A percentile compares a stretch with the other conserved stretches of the same genome.
These are phyloP conservation scores for Ophiostoma perfectum DNA, from an alignment of 2,329 filamentous ascomycete species.

Conservation along the genomic window DNA sequence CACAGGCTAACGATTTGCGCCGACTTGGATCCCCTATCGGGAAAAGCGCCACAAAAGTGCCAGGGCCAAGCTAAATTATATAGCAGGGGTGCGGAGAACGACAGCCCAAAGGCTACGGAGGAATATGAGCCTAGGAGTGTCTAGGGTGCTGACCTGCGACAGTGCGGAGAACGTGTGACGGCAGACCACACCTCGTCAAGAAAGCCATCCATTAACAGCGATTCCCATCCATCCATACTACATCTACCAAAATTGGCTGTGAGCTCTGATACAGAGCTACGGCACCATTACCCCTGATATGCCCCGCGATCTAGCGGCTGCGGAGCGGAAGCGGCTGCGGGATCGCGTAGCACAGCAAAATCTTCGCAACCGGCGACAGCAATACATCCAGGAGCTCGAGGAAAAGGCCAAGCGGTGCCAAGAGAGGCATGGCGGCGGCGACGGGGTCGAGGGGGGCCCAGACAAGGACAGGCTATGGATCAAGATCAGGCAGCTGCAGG, in stretches of 20 bases:
- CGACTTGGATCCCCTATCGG: not conserved
- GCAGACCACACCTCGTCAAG: not conserved
- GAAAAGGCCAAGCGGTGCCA: constrained; percentile 18
- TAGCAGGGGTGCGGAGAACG: constrained; percentile 5
- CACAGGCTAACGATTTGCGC: not conserved
- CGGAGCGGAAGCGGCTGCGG: constrained; percentile 18
- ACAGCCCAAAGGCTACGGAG: not conserved
- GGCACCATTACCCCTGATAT: not conserved
- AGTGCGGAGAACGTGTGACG: not conserved
- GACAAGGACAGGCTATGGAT: constrained; percentile 1
- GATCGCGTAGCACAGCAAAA: constrained; percentile 21
- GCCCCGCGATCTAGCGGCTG: constrained; percentile 4
- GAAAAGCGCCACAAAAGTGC: not conserved
- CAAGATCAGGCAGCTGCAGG: constrained; percentile 7
- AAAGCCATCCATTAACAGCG: too few species aligned
- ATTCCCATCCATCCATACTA: too few species aligned
- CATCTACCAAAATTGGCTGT: not conserved
- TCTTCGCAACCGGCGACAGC: constrained; percentile 20
- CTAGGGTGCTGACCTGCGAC: not conserved
- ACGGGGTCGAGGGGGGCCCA: not conserved
- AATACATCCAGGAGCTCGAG: constrained; percentile 17
- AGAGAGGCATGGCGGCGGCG: constrained; percentile 12
- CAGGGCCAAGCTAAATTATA: not conserved
- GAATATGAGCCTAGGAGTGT: not conserved
- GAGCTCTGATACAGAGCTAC: not conserved